These are phyloP conservation scores for Suzukiozyma palmioleophila DNA, from an alignment of 1,139 yeast species.

Conservation along the genomic window DNA sequence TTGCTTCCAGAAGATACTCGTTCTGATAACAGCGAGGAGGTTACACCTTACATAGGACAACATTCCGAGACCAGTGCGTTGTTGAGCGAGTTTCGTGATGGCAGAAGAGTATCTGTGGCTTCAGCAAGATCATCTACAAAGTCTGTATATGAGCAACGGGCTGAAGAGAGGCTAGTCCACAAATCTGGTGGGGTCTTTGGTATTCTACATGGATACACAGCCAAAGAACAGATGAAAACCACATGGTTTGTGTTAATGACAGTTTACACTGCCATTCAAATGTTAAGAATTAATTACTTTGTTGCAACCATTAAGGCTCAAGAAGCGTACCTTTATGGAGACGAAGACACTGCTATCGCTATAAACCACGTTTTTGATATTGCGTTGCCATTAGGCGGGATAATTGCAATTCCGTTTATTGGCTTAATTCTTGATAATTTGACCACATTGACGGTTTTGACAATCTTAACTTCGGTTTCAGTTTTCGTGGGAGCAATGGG, in stretches of 20 bases:
- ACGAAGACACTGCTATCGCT: constrained; percentile 47
- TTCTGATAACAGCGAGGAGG: neutral
- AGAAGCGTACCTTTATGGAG: constrained; percentile 61
- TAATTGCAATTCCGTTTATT: constrained; percentile 78
- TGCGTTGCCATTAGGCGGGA: constrained; percentile 85
- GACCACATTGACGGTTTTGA: constrained; percentile 56
- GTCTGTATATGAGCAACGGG: constrained; percentile 62
- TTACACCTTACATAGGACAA: neutral
- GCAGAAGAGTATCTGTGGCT: constrained; percentile 35
- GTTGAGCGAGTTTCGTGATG: constrained; percentile 19
- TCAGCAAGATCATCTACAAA: constrained; percentile 35
- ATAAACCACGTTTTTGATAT: constrained; percentile 77
- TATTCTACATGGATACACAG: constrained; percentile 64
- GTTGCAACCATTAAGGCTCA: constrained; percentile 85
- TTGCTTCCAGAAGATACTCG: constrained; percentile 29
- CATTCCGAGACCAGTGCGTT: constrained; percentile 37
- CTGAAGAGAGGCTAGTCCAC: constrained; percentile 50
- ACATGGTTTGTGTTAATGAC: constrained; percentile 81
- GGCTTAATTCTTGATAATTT: constrained; percentile 77
- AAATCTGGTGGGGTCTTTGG: constrained; percentile 80
- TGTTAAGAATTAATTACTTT: constrained; percentile 87
- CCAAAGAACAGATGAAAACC: constrained; percentile 60
- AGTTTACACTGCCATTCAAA: constrained; percentile 74
- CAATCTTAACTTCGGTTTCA: constrained; percentile 51
- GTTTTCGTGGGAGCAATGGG: constrained; percentile 66